Base-by-base conservation (phyloP, 805 yeast genomes). In the Millerago galiae region DNA sequence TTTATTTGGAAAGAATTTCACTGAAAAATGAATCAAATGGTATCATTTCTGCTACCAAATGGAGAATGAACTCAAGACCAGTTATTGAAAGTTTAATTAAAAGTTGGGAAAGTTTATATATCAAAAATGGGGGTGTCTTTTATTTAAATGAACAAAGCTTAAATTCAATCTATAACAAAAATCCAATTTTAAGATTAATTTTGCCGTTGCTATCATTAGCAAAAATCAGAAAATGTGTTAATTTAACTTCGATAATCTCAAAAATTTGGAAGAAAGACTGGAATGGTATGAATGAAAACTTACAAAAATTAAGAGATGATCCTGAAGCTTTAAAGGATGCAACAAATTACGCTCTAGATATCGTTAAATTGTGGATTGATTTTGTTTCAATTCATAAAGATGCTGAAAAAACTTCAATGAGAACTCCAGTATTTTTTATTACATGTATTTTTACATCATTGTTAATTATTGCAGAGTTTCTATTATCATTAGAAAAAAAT, bases 361-460 rank as follows among this genome's bases (percentile, higher is more conserved):
- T 83, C 25, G 66, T 84, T 42, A 74, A 79, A 45, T 63, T 83
- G 33, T 84, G 93, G 95, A 76, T 77, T 37, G 83, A 79, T 48
- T 77, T 81, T 38, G 79, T 81, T n/a, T 73, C 82, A 3, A 75
- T 79, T 38, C 74, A 73, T 25, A 74, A 75, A 40, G 83, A 81
- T 56, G 79, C 83, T 1, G 81, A 77, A 48, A 75, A 77, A 55
- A 77, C 84, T 0, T 77, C 86, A 1, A 71, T 82, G 27, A 67
- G 88, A 49, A 82, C 91, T 0, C 93, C 93, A 2, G 83, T 83
- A 24, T 83, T 81, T 58, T 81, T 84, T 53, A 72, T 83, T 26
- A 79, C 88, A 1, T 80, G 88, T 56, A 71, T 82, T 24, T 81
- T 81, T 54, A 74, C 82, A 1, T 67, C 88, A 2, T 65, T 79